Conservation (phyloP, 1,139 yeast species). For the Insectozyma bohioensis region DNA sequence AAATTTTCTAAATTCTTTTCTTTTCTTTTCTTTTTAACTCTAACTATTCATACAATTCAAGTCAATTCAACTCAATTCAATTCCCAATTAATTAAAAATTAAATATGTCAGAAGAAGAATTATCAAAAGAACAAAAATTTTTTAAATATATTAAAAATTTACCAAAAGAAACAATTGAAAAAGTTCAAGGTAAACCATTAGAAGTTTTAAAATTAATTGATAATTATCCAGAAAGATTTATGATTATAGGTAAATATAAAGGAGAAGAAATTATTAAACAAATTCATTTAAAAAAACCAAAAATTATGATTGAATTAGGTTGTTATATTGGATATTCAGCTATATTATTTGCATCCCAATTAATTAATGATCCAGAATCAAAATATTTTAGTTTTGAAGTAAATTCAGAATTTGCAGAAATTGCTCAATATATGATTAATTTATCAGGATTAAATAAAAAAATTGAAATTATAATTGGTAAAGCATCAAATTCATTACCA, state of each 20-base stretch:
- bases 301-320: constrained; percentile 42
- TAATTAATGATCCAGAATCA: constrained; percentile 23
- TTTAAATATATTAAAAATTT: constrained; percentile 22
- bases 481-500: constrained; percentile 31
- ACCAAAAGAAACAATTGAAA: constrained; percentile 21
- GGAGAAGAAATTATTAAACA: constrained; percentile 29
- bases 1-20: too few species aligned
- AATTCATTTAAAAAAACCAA: constrained; percentile 28
- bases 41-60: too few species aligned
- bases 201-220: constrained; percentile 34
- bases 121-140: constrained; percentile 21
- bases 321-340: constrained; percentile 47
- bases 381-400: constrained; percentile 41
- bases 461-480: constrained; percentile 38
- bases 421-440: constrained; percentile 31
- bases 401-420: constrained; percentile 30
- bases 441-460: constrained; percentile 36
- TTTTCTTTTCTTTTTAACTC: too few species aligned
- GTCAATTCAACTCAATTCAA: too few species aligned
- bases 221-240: constrained; percentile 22
- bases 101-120: constrained; percentile 5
- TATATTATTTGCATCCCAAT: constrained; percentile 31
- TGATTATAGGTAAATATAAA: constrained; percentile 36
- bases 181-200: constrained; percentile 27
- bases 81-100: too few species aligned